Percentiles rank a stretch among this genome's conserved stretches.
phyloP scores from a whole-genome alignment of 1,284 basidiomycete genomes.

The Tetrapyrgos nigripes region DNA sequence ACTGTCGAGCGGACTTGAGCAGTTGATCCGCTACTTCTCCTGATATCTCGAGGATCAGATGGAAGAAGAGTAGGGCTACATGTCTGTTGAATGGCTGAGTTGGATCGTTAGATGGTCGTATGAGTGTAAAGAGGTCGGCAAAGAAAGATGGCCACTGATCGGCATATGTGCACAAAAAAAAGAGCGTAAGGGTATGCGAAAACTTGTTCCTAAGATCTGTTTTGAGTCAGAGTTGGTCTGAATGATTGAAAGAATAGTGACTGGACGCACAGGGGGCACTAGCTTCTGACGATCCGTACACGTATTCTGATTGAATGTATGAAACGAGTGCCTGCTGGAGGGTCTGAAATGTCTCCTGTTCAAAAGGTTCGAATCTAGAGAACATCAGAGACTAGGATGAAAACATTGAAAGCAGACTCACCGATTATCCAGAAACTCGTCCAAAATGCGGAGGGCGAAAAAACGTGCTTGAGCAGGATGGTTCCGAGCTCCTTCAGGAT shows the following conservation, averaged over 20 bases:
- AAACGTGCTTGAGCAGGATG: conserved; percentile 81
- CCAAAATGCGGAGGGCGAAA: conserved; percentile 85
- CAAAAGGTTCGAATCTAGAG: conserved; percentile 71
- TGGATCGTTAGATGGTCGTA: conserved; percentile 64
- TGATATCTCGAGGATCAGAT: conserved; percentile 89
- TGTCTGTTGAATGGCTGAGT: conserved; percentile 75
- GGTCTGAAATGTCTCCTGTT: conserved; percentile 71
- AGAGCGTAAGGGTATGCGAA: conserved; percentile 94
- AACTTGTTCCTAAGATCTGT: conserved; percentile 95
- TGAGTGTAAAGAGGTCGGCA: conserved; percentile 77
- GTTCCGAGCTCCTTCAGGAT: conserved; percentile 63
- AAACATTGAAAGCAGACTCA: conserved; percentile 47
- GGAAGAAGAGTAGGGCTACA: conserved; percentile 86
- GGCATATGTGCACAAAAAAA: conserved; percentile 92
- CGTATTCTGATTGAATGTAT: conserved; percentile 84
- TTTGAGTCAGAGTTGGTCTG: neutral
- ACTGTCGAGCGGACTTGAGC: conserved; percentile 83
- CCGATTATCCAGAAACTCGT: conserved; percentile 88
- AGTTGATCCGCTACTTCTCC: conserved; percentile 93
- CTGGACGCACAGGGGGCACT: conserved; percentile 68
- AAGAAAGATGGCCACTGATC: conserved; percentile 87
- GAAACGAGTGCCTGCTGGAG: conserved; percentile 73
- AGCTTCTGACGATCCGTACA: conserved; percentile 77
- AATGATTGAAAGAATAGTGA: conserved; percentile 18
- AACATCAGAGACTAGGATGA: neutral